These are phyloP conservation scores for Tubosaeta sp. DNA, from an alignment of 768 basidiomycete species.

Conservation along the genomic window DNA sequence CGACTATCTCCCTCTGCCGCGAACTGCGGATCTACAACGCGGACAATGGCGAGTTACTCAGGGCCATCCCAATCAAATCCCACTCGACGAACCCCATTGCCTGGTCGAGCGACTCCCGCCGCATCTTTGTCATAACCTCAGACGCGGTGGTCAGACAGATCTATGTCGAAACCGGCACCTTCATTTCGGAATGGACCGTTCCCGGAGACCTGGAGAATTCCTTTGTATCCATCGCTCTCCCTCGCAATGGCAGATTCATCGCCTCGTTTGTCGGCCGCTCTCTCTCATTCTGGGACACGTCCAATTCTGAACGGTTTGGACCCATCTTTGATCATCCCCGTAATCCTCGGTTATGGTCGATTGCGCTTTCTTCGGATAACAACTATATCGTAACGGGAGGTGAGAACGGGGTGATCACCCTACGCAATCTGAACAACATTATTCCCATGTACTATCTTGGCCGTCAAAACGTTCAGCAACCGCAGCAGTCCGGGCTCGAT, in stretches of 20 bases:
- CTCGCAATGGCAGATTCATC: constrained; percentile 4
- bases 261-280: background rate
- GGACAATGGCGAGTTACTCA: constrained; percentile 1
- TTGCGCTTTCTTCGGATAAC: constrained; percentile 9
- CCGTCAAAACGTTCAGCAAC: background rate
- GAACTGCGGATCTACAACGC: constrained; percentile 9
- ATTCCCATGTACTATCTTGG: constrained; percentile 3
- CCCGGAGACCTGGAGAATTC: constrained; percentile 1
- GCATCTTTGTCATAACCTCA: constrained; percentile 1
- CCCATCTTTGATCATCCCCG: constrained; percentile 5
- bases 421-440: constrained; percentile 2
- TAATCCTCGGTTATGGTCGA: constrained; percentile 3
- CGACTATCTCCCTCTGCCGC: constrained; percentile 1
- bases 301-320: constrained; percentile 7
- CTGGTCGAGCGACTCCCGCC: constrained; percentile 4
- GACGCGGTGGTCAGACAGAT: background rate
- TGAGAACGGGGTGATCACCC: constrained; percentile 4
- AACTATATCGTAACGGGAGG: constrained; percentile 4
- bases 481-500: constrained; percentile 1
- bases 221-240: constrained; percentile 1
- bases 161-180: constrained; percentile 4
- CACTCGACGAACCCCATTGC: constrained; percentile 5
- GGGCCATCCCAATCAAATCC: background rate
- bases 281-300: constrained; percentile 14
- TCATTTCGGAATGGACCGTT: constrained; percentile 2